These are phyloP conservation scores for Pyrus betulifolia DNA, from an alignment of 306 rosid species.

Conservation along the genomic window DNA sequence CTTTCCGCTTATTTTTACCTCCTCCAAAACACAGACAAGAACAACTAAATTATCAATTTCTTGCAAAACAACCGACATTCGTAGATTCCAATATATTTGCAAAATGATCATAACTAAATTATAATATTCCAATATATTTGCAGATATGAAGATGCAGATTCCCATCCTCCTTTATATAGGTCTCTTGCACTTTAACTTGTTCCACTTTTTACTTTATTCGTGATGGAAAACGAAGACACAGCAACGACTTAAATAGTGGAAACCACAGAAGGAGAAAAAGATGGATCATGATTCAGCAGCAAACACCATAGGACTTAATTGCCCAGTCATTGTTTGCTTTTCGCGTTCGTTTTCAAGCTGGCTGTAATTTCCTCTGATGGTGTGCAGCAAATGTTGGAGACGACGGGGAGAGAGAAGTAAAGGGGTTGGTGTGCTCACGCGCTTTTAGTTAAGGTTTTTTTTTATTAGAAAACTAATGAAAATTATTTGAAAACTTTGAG, in stretches of 20 bases:
- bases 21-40: not conserved
- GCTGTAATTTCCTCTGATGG: constrained; percentile 47
- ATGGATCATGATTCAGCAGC: constrained; percentile 13
- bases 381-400: no score
- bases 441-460: no score
- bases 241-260: not conserved
- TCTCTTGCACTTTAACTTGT: no score
- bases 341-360: constrained; percentile 47
- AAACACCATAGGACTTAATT: constrained; percentile 17
- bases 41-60: not conserved
- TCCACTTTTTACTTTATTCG: no score
- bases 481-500: fast-evolving
- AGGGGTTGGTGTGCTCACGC: no score
- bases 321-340: not conserved
- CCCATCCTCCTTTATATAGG: no score
- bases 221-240: not conserved
- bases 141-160: no score
- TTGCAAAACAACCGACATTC: not conserved
- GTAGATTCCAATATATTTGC: no score
- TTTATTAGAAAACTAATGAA: no score
- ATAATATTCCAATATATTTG: no score
- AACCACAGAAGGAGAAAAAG: not conserved
- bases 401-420: no score
- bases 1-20: not conserved
- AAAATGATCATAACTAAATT: no score